A percentile compares a stretch with the other conserved stretches of the same genome.
phyloP scores from a whole-genome alignment of 2,329 filamentous ascomycete genomes.

The Biscogniauxia mediterranea region DNA sequence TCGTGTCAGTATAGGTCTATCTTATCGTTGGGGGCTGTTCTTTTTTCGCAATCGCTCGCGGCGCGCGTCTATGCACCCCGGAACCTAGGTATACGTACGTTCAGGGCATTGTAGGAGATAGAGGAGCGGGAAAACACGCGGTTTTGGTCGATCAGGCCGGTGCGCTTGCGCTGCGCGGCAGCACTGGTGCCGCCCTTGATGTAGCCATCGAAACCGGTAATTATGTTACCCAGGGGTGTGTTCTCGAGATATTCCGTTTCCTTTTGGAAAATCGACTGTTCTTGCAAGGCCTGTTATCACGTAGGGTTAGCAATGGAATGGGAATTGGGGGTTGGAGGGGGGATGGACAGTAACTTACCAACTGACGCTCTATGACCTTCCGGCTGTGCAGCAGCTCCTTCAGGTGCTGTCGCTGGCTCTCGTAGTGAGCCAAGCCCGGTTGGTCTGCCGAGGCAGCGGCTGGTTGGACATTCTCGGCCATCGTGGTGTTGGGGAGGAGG shows the following conservation, averaged over 20 bases:
- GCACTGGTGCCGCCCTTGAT: constrained; percentile 80
- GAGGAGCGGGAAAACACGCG: constrained; percentile 69
- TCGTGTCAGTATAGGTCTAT: constrained; percentile 1
- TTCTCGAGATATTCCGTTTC: constrained; percentile 90
- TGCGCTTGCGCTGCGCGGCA: constrained; percentile 62
- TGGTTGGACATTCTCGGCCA: constrained; percentile 34
- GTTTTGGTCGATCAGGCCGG: constrained; percentile 65
- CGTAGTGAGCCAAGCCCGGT: constrained; percentile 40
- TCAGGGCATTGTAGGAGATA: constrained; percentile 55
- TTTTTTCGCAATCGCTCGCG: too few species aligned
- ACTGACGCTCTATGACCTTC: constrained; percentile 26
- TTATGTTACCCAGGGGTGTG: constrained; percentile 88
- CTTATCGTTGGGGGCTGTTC: too few species aligned
- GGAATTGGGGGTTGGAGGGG: too few species aligned
- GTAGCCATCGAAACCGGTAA: constrained; percentile 96
- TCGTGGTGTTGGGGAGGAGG: constrained; percentile 9
- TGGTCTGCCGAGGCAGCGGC: constrained; percentile 24
- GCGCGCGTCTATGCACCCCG: background rate
- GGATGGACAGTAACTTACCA: constrained; percentile 19
- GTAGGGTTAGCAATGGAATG: constrained; percentile 6
- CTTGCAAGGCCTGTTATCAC: constrained; percentile 52
- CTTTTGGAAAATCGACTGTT: constrained; percentile 80
- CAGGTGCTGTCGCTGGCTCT: constrained; percentile 48
- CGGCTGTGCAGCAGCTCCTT: constrained; percentile 44
- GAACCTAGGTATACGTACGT: constrained; percentile 28